Conservation (phyloP, 495 filamentous ascomycete genomes). For the Lasiosphaeris hirsuta region DNA sequence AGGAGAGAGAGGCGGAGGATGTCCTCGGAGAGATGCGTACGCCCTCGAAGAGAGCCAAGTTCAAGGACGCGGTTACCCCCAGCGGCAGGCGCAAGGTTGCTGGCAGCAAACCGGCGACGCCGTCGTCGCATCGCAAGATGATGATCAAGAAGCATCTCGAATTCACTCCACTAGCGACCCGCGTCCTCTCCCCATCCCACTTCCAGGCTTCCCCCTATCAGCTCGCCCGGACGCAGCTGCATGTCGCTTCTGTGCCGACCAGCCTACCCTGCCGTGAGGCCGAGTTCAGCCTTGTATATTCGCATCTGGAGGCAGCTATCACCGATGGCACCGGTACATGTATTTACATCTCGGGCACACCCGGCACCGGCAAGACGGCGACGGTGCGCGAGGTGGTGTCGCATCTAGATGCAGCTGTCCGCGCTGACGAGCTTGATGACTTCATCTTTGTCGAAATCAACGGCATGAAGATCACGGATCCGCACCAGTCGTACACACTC, state of each 20-base stretch:
- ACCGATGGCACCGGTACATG: constrained; percentile 88
- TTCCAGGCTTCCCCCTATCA: constrained; percentile 86
- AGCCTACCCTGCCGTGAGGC: constrained; percentile 87
- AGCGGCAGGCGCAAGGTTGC: constrained; percentile 42
- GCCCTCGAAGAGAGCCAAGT: constrained; percentile 35
- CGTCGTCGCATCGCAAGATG: constrained; percentile 68
- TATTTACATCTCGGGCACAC: constrained; percentile 99
- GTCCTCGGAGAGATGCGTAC: constrained; percentile 43
- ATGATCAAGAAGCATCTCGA: constrained; percentile 87
- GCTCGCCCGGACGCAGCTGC: constrained; percentile 80
- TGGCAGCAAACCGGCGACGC: constrained; percentile 50
- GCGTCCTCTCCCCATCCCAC: constrained; percentile 73
- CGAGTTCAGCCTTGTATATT: constrained; percentile 89
- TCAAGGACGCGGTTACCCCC: constrained; percentile 27
- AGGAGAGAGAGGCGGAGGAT: constrained; percentile 37
- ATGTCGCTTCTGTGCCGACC: constrained; percentile 87
- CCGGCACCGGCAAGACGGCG: constrained; percentile 97
- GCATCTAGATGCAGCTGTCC: constrained; percentile 79
- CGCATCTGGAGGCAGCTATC: constrained; percentile 91
- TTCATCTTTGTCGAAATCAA: constrained; percentile 99
- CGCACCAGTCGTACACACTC: constrained; percentile 91
- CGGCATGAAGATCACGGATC: constrained; percentile 98
- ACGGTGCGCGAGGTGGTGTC: constrained; percentile 94
- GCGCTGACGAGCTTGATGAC: constrained; percentile 90
- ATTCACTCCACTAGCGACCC: constrained; percentile 90